Evolutionary conservation across 2,329 filamentous ascomycete genomes (phyloP).

Genomic region (Verticillium zaregamsianum): DNA sequence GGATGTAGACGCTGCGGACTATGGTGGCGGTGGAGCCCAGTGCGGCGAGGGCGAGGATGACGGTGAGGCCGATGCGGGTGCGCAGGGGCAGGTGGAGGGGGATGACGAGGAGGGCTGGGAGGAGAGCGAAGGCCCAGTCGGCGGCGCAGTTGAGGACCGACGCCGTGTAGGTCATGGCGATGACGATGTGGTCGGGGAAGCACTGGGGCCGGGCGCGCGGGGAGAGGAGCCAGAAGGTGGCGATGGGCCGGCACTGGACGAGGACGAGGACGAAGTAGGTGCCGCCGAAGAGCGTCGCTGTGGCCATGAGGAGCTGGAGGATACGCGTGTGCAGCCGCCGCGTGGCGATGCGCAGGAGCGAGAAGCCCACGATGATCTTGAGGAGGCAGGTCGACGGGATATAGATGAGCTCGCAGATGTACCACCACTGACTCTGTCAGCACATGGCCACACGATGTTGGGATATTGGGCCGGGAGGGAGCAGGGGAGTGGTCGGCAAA

Average conservation of each 20-base stretch:
- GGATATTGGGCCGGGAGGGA: no score
- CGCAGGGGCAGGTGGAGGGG: constrained; percentile 32
- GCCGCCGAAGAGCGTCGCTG: constrained; percentile 30
- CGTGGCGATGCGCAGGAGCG: constrained; percentile 36
- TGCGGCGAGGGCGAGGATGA: constrained; percentile 26
- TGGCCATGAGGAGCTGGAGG: constrained; percentile 27
- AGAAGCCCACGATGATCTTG: constrained; percentile 38
- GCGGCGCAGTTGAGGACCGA: constrained; percentile 31
- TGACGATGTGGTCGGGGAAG: constrained; percentile 18
- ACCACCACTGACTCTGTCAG: constrained; percentile 25
- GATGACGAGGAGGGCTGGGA: constrained; percentile 36
- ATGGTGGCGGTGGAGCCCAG: constrained; percentile 33
- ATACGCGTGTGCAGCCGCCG: constrained; percentile 26
- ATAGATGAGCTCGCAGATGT: constrained; percentile 37
- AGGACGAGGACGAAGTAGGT: constrained; percentile 36
- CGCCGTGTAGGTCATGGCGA: constrained; percentile 29
- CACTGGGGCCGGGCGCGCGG: constrained; percentile 25
- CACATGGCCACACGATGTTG: neutral
- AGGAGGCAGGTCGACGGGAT: constrained; percentile 24
- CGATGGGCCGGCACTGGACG: constrained; percentile 34
- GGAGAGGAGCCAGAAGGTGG: constrained; percentile 32
- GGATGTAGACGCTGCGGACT: constrained; percentile 37
- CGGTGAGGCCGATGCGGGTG: constrained; percentile 30
- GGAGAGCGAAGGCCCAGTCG: constrained; percentile 35
- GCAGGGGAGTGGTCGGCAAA: neutral